Conservation (phyloP, 345 rosid species). For the Camelina neglecta region DNA sequence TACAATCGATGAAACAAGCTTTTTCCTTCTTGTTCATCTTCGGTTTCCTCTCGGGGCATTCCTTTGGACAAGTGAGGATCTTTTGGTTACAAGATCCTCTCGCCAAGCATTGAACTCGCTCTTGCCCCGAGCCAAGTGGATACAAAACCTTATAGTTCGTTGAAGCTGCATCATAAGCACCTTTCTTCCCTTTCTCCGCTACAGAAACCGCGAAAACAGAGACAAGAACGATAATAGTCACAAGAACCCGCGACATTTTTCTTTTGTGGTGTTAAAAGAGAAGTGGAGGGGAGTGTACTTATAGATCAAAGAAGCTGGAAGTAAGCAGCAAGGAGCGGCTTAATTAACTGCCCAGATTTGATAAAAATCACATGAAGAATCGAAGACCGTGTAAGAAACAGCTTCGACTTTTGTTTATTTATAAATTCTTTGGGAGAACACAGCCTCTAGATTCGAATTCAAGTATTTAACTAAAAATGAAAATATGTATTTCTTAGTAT, state of each 20-base stretch:
- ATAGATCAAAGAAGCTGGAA: slow-evolving; percentile 28
- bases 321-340: slow-evolving; percentile 41
- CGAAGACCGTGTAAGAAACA: slow-evolving; percentile 38
- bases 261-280: neutral
- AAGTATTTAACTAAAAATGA: neutral
- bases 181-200: slow-evolving; percentile 31
- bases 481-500: neutral
- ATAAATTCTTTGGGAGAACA: neutral
- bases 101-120: slow-evolving; percentile 61
- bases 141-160: slow-evolving; percentile 50
- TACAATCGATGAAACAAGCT: slow-evolving; percentile 74
- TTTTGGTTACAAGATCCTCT: slow-evolving; percentile 57
- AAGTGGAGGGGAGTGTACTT: slow-evolving; percentile 36
- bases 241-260: slow-evolving; percentile 23
- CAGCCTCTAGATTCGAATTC: slow-evolving; percentile 7
- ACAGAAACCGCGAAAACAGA: slow-evolving; percentile 26
- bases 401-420: slow-evolving; percentile 40
- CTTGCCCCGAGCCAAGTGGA: slow-evolving; percentile 48
- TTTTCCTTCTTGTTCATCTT: slow-evolving; percentile 55
- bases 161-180: slow-evolving; percentile 56
- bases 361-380: slow-evolving; percentile 35
- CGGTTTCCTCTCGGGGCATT: slow-evolving; percentile 78
- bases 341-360: slow-evolving; percentile 28
- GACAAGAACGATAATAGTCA: slow-evolving; percentile 24
- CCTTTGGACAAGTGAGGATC: slow-evolving; percentile 66